A percentile compares a stretch with the other conserved stretches of the same genome.
Evolutionary conservation across 2,329 filamentous ascomycete genomes (phyloP).

Genomic region (Fusarium xyrophilum): DNA sequence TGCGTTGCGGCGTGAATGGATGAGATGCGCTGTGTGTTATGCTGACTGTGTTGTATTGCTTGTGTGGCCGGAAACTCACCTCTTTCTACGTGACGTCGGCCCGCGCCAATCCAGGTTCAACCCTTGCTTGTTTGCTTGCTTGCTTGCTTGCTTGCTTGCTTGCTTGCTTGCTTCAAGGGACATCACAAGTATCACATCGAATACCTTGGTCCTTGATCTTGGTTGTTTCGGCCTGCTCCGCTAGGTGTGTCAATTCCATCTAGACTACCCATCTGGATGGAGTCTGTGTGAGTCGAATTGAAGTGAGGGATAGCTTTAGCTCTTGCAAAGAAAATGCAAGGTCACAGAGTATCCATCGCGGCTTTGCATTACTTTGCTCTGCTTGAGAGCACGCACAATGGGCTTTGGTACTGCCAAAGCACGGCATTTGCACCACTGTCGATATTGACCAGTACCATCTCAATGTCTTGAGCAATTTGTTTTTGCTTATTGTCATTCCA

Average conservation of each 20-base stretch:
- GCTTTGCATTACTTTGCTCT: slow-evolving; percentile 8
- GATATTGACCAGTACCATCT: slow-evolving; percentile 6
- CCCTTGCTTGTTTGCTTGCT: not conserved
- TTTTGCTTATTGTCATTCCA: slow-evolving; percentile 6
- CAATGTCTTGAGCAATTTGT: slow-evolving; percentile 7
- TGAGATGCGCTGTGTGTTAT: not conserved
- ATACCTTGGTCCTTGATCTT: not conserved
- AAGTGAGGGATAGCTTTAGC: not conserved
- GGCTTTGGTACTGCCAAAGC: slow-evolving; percentile 2
- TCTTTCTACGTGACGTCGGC: slow-evolving; percentile 28
- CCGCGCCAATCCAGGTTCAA: not conserved
- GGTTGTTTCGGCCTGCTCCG: slow-evolving; percentile 19
- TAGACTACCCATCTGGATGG: not conserved
- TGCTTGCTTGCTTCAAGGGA: slow-evolving; percentile 12
- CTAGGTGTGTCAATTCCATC: not conserved
- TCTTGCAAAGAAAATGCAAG: not conserved
- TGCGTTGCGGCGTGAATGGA: not conserved
- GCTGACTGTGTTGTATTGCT: not conserved
- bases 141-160: not conserved
- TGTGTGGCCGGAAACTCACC: slow-evolving; percentile 18
- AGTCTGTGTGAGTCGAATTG: slow-evolving; percentile 4
- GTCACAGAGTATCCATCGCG: slow-evolving; percentile 18
- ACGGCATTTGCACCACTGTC: slow-evolving; percentile 27
- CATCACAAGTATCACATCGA: not conserved
- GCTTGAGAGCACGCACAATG: not conserved